phyloP scores from a whole-genome alignment of 2,329 filamentous ascomycete genomes.

The Verticillium nubilum region DNA sequence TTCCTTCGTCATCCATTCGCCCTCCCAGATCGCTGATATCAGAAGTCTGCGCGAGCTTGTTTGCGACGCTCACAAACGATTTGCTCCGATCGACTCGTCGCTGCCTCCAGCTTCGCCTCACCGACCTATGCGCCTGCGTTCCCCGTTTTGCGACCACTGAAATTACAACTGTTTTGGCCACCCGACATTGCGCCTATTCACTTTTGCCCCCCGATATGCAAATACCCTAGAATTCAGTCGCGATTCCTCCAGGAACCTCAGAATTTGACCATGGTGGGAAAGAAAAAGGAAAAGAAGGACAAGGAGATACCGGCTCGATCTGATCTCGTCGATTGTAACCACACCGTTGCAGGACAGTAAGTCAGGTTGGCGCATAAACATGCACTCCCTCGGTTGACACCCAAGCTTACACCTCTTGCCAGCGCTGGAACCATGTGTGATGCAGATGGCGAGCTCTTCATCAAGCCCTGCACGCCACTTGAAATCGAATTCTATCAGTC shows the following conservation, averaged over 20 bases:
- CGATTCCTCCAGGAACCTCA: neutral
- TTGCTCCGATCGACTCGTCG: neutral
- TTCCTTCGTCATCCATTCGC: neutral
- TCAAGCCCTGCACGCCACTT: constrained; percentile 84
- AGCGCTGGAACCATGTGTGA: constrained; percentile 91
- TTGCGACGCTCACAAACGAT: neutral
- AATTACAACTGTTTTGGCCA: neutral
- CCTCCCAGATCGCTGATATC: neutral
- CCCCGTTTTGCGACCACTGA: neutral
- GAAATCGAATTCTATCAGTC: constrained; percentile 91
- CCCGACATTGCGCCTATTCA: neutral
- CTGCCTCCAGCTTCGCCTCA: neutral
- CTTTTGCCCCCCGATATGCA: neutral
- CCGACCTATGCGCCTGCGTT: neutral
- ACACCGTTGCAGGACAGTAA: constrained; percentile 82
- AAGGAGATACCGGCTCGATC: constrained; percentile 46
- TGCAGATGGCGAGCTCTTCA: constrained; percentile 75
- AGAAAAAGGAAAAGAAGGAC: neutral
- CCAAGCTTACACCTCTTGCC: constrained; percentile 7
- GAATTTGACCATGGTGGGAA: neutral
- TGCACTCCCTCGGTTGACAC: neutral
- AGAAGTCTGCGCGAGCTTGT: neutral
- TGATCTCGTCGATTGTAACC: constrained; percentile 63
- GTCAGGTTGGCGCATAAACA: constrained; percentile 26
- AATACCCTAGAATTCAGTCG: neutral